Conservation (phyloP, 306 rosid genomes). For the Hippophae gyantsensis region DNA sequence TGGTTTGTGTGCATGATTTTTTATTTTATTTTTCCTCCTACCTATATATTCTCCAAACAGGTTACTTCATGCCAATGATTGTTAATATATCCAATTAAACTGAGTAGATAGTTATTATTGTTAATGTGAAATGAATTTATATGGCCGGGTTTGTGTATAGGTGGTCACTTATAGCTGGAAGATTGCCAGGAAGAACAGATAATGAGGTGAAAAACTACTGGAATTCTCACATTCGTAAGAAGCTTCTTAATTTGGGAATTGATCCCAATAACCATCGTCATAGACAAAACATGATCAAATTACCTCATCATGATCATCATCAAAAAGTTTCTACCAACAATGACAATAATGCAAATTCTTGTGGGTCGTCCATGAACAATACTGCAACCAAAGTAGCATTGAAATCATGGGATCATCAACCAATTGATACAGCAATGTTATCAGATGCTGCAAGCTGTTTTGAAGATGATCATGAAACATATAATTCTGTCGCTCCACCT, state of each 20-base stretch:
- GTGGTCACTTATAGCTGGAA: slow-evolving; percentile 68
- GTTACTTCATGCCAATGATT: too few relatives aligned
- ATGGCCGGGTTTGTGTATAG: slow-evolving; percentile 8
- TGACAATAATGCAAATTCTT: slow-evolving; percentile 14
- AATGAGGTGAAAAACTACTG: slow-evolving; percentile 61
- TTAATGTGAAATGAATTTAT: neutral
- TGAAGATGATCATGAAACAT: slow-evolving; percentile 25
- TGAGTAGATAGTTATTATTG: neutral
- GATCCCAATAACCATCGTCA: slow-evolving; percentile 47
- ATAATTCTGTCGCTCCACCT: slow-evolving; percentile 1
- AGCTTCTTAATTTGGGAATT: slow-evolving; percentile 43
- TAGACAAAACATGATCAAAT: slow-evolving; percentile 14
- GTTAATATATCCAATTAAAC: too few relatives aligned
- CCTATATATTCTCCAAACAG: too few relatives aligned
- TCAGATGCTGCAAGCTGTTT: slow-evolving; percentile 15
- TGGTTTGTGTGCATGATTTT: too few relatives aligned
- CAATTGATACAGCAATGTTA: neutral
- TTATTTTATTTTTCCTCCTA: too few relatives aligned
- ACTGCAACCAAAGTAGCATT: slow-evolving; percentile 1
- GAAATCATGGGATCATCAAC: neutral
- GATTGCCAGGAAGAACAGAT: slow-evolving; percentile 52
- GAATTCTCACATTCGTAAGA: slow-evolving; percentile 51
- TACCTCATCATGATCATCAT: slow-evolving; percentile 5
- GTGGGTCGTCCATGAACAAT: slow-evolving; percentile 20
- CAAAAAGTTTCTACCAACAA: neutral